Percentiles rank a stretch among this genome's conserved stretches.
phyloP scores from a whole-genome alignment of 352 stramenopile genomes.

The Saprolegnia diclina region DNA sequence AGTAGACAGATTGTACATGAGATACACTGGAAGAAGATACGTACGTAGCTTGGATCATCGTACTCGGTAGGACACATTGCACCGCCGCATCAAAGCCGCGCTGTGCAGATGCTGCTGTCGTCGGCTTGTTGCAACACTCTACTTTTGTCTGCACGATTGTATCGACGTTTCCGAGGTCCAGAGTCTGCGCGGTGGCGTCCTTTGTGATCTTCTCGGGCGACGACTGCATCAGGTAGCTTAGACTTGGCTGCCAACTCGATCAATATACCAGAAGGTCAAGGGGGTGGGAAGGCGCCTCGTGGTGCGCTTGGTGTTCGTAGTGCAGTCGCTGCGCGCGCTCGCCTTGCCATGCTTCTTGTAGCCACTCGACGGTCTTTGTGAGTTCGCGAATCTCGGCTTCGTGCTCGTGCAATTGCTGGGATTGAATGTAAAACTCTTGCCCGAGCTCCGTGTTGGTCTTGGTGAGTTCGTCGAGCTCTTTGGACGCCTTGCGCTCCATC shows the following conservation, averaged over 20 bases:
- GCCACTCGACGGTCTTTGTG: constrained; percentile 10
- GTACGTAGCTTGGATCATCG: too few relatives aligned
- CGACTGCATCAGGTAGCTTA: neutral
- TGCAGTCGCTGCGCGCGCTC: neutral
- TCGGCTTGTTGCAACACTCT: neutral
- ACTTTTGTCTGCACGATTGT: neutral
- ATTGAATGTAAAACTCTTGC: neutral
- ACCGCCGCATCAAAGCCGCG: too few relatives aligned
- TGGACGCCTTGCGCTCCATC: constrained; percentile 49
- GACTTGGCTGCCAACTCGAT: neutral
- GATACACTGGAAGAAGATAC: too few relatives aligned
- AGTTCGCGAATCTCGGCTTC: neutral
- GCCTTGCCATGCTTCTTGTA: constrained; percentile 4
- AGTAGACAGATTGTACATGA: too few relatives aligned
- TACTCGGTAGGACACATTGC: too few relatives aligned
- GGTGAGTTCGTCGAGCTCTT: constrained; percentile 42
- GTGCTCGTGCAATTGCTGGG: neutral
- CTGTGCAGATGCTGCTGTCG: too few relatives aligned
- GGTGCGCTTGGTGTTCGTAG: neutral
- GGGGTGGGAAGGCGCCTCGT: neutral
- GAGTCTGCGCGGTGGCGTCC: too few relatives aligned
- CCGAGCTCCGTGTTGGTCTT: neutral
- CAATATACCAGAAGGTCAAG: neutral
- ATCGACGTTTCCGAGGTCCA: neutral
- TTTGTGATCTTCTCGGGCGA: neutral